Conservation (phyloP, 2,329 filamentous ascomycete species). For the Paracorniculantispora psalliotae region DNA sequence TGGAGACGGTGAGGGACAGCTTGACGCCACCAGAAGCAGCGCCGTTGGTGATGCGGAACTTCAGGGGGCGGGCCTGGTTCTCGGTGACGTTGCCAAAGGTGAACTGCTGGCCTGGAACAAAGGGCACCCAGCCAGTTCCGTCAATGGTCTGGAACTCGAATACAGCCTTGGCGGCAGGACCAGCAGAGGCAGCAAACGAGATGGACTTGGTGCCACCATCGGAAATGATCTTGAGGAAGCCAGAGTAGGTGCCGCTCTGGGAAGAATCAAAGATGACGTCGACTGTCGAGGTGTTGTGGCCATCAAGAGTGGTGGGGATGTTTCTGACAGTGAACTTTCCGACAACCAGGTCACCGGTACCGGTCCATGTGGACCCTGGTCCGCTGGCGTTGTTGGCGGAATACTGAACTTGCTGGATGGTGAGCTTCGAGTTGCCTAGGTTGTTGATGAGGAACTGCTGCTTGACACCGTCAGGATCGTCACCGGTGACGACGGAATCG, state of each 20-base stretch:
- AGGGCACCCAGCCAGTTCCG: slow-evolving; percentile 45
- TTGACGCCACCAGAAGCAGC: slow-evolving; percentile 40
- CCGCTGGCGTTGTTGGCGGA: slow-evolving; percentile 40
- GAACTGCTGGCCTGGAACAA: slow-evolving; percentile 39
- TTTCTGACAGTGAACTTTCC: slow-evolving; percentile 45
- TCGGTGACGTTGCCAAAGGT: slow-evolving; percentile 52
- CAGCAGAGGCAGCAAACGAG: slow-evolving; percentile 44
- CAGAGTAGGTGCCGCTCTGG: slow-evolving; percentile 41
- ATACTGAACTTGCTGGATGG: slow-evolving; percentile 39
- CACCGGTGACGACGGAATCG: slow-evolving; percentile 42
- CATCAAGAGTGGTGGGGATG: slow-evolving; percentile 40
- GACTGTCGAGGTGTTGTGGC: slow-evolving; percentile 35
- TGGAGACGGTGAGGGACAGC: slow-evolving; percentile 54
- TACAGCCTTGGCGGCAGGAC: slow-evolving; percentile 42
- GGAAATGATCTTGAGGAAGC: slow-evolving; percentile 43
- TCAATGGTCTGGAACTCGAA: slow-evolving; percentile 52
- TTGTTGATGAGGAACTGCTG: slow-evolving; percentile 46
- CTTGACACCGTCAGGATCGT: slow-evolving; percentile 30
- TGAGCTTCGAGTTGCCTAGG: slow-evolving; percentile 41
- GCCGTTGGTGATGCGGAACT: slow-evolving; percentile 49
- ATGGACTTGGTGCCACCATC: slow-evolving; percentile 45
- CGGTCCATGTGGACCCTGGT: slow-evolving; percentile 36
- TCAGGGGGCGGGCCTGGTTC: slow-evolving; percentile 42
- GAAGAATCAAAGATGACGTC: slow-evolving; percentile 44
- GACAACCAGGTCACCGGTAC: slow-evolving; percentile 31